Percentiles rank a stretch among this genome's conserved stretches.
phyloP scores from a whole-genome alignment of 257 asterid genomes.

The Capsicum chinense region DNA sequence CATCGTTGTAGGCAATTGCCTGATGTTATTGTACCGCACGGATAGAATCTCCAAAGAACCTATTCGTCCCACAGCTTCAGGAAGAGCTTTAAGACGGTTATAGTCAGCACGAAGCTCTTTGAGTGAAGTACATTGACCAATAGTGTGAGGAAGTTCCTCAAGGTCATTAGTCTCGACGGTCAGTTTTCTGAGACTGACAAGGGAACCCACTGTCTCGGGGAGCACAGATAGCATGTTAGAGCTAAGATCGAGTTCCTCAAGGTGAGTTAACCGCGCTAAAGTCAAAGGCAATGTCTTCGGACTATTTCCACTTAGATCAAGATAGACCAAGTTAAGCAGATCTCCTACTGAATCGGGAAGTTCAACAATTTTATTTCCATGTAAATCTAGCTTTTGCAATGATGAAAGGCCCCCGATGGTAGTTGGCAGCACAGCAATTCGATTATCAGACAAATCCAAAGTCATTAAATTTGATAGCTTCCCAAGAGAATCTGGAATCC shows the following conservation, averaged over 20 bases:
- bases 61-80: conserved; percentile 87
- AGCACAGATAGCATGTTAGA: conserved; percentile 66
- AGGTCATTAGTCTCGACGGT: conserved; percentile 72
- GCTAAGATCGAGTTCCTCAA: conserved; percentile 79
- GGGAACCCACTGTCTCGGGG: conserved; percentile 76
- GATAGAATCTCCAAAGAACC: conserved; percentile 69
- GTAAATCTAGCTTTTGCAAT: conserved; percentile 40
- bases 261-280: conserved; percentile 56
- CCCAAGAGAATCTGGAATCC: conserved; percentile 62
- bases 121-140: conserved; percentile 70
- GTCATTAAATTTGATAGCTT: conserved; percentile 32
- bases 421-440: conserved; percentile 28
- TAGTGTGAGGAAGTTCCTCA: conserved; percentile 82
- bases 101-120: conserved; percentile 76
- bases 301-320: conserved; percentile 76
- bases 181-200: conserved; percentile 63
- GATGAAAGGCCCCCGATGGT: conserved; percentile 27
- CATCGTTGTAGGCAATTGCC: conserved; percentile 84
- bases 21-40: conserved; percentile 75
- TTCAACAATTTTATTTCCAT: conserved; percentile 56
- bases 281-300: conserved; percentile 66
- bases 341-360: conserved; percentile 80
- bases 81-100: conserved; percentile 83
- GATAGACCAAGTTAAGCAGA: conserved; percentile 66
- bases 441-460: conserved; percentile 33